Conservation (phyloP, 768 basidiomycete species). For the Tubosaeta sp. region DNA sequence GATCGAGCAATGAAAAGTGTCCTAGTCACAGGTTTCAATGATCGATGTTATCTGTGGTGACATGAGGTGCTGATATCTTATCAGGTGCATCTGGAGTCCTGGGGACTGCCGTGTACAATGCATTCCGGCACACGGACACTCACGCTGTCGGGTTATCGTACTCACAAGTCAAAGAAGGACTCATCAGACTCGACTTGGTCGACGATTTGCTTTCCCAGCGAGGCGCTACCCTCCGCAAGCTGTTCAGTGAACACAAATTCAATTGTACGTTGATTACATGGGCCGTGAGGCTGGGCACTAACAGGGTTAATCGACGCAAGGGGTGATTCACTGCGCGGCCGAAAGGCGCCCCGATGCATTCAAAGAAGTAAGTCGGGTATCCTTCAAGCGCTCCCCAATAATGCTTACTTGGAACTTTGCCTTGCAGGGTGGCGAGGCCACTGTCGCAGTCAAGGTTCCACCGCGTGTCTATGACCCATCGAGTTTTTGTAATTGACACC, state of each 20-base stretch:
- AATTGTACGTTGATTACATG: slow-evolving; percentile 50
- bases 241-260: slow-evolving; percentile 58
- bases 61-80: slow-evolving; percentile 10
- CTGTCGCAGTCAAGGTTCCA: slow-evolving; percentile 57
- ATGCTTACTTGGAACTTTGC: background rate
- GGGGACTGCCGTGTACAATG: slow-evolving; percentile 70
- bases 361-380: slow-evolving; percentile 58
- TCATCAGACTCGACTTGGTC: slow-evolving; percentile 64
- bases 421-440: slow-evolving; percentile 53
- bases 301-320: slow-evolving; percentile 32
- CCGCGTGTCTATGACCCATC: background rate
- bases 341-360: slow-evolving; percentile 92
- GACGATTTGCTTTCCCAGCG: slow-evolving; percentile 34
- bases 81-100: slow-evolving; percentile 90
- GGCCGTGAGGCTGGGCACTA: background rate
- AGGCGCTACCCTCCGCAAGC: slow-evolving; percentile 42
- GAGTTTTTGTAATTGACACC: background rate
- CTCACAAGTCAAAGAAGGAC: slow-evolving; percentile 54
- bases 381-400: background rate
- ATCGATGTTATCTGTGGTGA: background rate
- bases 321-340: slow-evolving; percentile 94
- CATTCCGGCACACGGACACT: slow-evolving; percentile 47
- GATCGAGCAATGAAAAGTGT: slow-evolving; percentile 53
- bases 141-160: slow-evolving; percentile 69
- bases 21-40: slow-evolving; percentile 49